phyloP scores from a whole-genome alignment of 345 rosid species.

The Citrus australasica region DNA sequence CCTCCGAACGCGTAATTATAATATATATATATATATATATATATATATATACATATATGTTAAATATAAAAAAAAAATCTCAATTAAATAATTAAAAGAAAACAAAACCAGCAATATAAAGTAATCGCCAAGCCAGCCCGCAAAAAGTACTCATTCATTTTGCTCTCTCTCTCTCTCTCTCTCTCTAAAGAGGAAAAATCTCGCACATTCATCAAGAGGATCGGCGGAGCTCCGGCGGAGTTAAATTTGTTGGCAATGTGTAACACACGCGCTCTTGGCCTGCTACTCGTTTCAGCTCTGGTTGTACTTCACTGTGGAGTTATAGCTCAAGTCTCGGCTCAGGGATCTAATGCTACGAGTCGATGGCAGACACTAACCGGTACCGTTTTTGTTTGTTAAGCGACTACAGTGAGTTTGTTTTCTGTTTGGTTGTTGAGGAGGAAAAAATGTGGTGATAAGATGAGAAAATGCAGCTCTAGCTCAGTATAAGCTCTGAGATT shows the following conservation, averaged over 20 bases:
- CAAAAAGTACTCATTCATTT: not conserved
- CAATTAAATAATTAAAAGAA: not conserved
- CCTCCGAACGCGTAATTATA: not conserved
- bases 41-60: no score
- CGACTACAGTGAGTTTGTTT: not conserved
- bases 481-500: not conserved
- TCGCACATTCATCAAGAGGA: not conserved
- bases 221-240: constrained; percentile 18
- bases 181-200: not conserved
- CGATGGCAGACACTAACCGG: constrained; percentile 60
- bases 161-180: not conserved
- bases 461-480: not conserved
- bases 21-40: no score
- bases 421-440: not conserved
- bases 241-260: constrained; percentile 35
- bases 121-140: not conserved
- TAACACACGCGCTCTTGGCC: constrained; percentile 21
- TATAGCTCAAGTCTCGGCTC: constrained; percentile 48
- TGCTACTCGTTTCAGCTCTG: constrained; percentile 26
- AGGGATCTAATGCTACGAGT: constrained; percentile 41
- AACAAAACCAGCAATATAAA: not conserved
- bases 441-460: not conserved
- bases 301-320: constrained; percentile 21
- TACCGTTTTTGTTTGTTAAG: not conserved
- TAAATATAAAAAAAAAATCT: not conserved